phyloP scores from a whole-genome alignment of 495 filamentous ascomycete species.

The Penicillium subrubescens region DNA sequence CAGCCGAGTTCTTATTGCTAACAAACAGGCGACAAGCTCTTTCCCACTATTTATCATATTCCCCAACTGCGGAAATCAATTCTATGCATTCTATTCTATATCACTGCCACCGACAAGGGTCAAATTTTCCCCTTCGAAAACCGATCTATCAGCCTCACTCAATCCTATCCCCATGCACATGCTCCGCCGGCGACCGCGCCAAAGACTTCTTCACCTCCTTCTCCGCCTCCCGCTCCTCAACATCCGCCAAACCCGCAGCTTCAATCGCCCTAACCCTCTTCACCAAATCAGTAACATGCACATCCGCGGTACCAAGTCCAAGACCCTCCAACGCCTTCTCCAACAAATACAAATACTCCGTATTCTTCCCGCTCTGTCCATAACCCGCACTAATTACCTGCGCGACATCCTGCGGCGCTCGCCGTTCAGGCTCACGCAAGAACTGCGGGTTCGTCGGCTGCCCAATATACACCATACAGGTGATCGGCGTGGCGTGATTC shows the following conservation, averaged over 20 bases:
- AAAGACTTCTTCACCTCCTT: slow-evolving; percentile 38
- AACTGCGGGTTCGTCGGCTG: slow-evolving; percentile 95
- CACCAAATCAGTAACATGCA: slow-evolving; percentile 68
- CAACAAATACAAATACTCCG: slow-evolving; percentile 84
- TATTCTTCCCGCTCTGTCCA: slow-evolving; percentile 89
- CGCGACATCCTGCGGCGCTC: slow-evolving; percentile 79
- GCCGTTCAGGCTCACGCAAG: slow-evolving; percentile 61
- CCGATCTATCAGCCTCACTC: slow-evolving; percentile 13
- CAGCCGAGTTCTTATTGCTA: neutral
- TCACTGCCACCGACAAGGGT: neutral
- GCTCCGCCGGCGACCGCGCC: slow-evolving; percentile 24
- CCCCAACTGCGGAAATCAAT: neutral
- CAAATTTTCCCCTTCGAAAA: neutral
- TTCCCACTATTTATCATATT: neutral
- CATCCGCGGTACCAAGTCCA: slow-evolving; percentile 78
- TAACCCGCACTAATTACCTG: slow-evolving; percentile 74
- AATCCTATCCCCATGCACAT: slow-evolving; percentile 28
- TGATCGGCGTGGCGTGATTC: slow-evolving; percentile 36
- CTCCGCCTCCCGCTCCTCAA: slow-evolving; percentile 42
- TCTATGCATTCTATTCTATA: neutral
- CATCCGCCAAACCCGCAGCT: slow-evolving; percentile 27
- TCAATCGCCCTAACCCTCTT: slow-evolving; percentile 47
- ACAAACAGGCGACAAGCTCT: neutral
- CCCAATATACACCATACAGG: slow-evolving; percentile 88
- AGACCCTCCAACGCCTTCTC: slow-evolving; percentile 76